These are phyloP conservation scores for Verticillium tricorpus DNA, from an alignment of 2,329 filamentous ascomycete species.

Conservation along the genomic window DNA sequence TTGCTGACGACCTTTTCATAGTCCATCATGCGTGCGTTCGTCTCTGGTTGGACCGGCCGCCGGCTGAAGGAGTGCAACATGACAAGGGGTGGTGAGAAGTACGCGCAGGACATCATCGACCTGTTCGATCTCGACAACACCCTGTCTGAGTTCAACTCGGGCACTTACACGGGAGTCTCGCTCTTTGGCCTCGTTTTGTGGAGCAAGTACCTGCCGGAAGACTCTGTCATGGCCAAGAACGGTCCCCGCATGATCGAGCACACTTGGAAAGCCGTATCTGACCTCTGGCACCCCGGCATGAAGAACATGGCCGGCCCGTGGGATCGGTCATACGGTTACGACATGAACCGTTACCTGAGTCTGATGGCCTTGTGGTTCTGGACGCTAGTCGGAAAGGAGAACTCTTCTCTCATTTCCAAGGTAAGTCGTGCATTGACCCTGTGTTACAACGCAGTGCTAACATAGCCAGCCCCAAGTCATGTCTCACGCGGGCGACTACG, in stretches of 20 bases:
- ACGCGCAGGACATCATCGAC: slow-evolving; percentile 50
- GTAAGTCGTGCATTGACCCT: slow-evolving; percentile 14
- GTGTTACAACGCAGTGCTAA: slow-evolving; percentile 2
- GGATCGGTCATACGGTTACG: slow-evolving; percentile 60
- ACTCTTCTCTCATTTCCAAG: slow-evolving; percentile 26
- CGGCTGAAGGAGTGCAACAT: slow-evolving; percentile 52
- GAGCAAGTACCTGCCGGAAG: slow-evolving; percentile 52
- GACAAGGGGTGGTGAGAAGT: slow-evolving; percentile 50
- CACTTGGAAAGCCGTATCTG: slow-evolving; percentile 45
- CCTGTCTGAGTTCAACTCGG: slow-evolving; percentile 58
- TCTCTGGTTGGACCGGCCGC: slow-evolving; percentile 54
- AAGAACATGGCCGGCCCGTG: slow-evolving; percentile 60
- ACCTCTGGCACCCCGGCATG: slow-evolving; percentile 54
- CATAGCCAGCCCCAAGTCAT: slow-evolving; percentile 40
- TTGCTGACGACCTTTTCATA: neutral
- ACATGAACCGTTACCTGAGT: slow-evolving; percentile 58
- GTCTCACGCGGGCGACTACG: slow-evolving; percentile 55
- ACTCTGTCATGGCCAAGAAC: slow-evolving; percentile 48
- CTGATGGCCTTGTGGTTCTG: slow-evolving; percentile 56
- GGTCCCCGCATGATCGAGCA: slow-evolving; percentile 45
- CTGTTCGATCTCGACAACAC: slow-evolving; percentile 53
- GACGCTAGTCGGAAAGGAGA: slow-evolving; percentile 48
- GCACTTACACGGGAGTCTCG: slow-evolving; percentile 59
- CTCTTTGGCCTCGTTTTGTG: slow-evolving; percentile 54
- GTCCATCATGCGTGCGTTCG: slow-evolving; percentile 58